phyloP scores from a whole-genome alignment of 2,329 filamentous ascomycete genomes.

The Torrubiellomyces zombiae region DNA sequence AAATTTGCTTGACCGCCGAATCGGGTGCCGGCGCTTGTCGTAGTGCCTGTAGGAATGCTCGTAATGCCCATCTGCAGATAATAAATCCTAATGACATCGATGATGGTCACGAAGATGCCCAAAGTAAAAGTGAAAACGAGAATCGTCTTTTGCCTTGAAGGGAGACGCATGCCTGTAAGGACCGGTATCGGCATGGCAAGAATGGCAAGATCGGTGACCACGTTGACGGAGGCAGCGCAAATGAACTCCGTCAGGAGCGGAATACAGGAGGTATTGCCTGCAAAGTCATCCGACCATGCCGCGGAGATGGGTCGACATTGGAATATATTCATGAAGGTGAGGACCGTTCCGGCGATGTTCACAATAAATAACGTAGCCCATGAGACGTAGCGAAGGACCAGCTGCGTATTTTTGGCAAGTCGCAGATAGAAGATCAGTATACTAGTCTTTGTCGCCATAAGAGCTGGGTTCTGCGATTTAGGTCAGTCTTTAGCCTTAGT shows the following conservation, averaged over 20 bases:
- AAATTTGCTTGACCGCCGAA: slow-evolving; percentile 39
- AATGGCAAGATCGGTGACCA: slow-evolving; percentile 79
- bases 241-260: slow-evolving; percentile 46
- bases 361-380: slow-evolving; percentile 63
- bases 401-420: slow-evolving; percentile 60
- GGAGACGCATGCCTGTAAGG: slow-evolving; percentile 70
- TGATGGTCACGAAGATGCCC: slow-evolving; percentile 72
- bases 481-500: slow-evolving; percentile 5
- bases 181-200: slow-evolving; percentile 79
- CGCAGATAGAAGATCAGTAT: slow-evolving; percentile 81
- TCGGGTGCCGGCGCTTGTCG: slow-evolving; percentile 20
- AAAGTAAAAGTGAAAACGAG: slow-evolving; percentile 73
- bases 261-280: slow-evolving; percentile 27
- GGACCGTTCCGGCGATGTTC: slow-evolving; percentile 57
- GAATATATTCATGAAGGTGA: slow-evolving; percentile 77
- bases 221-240: slow-evolving; percentile 74
- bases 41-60: slow-evolving; percentile 19
- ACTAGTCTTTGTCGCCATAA: slow-evolving; percentile 88
- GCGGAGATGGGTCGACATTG: slow-evolving; percentile 65
- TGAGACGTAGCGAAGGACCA: slow-evolving; percentile 65
- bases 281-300: slow-evolving; percentile 36
- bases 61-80: slow-evolving; percentile 64
- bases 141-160: slow-evolving; percentile 73
- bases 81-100: slow-evolving; percentile 80
- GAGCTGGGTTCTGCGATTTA: slow-evolving; percentile 53